These are phyloP conservation scores for Thalassiosira mediterranea DNA, from an alignment of 352 stramenopile species.

Conservation along the genomic window DNA sequence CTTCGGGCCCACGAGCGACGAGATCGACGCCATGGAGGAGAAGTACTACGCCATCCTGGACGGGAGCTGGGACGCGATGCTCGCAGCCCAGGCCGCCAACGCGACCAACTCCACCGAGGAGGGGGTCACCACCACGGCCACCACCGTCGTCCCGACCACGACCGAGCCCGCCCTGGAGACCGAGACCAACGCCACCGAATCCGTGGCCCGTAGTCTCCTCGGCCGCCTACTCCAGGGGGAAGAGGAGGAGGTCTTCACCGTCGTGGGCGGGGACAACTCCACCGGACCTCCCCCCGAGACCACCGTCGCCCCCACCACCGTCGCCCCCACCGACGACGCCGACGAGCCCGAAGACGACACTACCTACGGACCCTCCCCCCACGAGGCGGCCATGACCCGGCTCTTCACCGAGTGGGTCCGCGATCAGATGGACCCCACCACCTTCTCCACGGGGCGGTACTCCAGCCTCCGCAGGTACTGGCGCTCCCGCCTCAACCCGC, in stretches of 20 bases:
- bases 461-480: conserved; percentile 41
- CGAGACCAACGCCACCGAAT: background rate
- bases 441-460: conserved; percentile 35
- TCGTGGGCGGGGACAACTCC: background rate
- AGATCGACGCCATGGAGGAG: conserved; percentile 47
- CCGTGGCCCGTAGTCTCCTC: background rate
- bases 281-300: background rate
- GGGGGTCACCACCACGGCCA: background rate
- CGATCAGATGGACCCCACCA: conserved; percentile 49
- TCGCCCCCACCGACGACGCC: background rate
- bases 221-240: background rate
- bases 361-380: background rate
- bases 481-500: conserved; percentile 40
- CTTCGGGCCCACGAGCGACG: conserved; percentile 51
- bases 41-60: conserved; percentile 1
- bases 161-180: too few species aligned
- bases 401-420: conserved; percentile 42
- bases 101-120: background rate
- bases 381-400: conserved; percentile 33
- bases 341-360: background rate
- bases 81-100: background rate
- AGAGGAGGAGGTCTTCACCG: background rate
- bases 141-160: background rate
- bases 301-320: background rate
- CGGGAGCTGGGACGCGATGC: background rate